Percentiles rank a stretch among this genome's conserved stretches.
These are phyloP conservation scores for Ilex paraguariensis DNA, from an alignment of 305 asterid species.

Conservation along the genomic window DNA sequence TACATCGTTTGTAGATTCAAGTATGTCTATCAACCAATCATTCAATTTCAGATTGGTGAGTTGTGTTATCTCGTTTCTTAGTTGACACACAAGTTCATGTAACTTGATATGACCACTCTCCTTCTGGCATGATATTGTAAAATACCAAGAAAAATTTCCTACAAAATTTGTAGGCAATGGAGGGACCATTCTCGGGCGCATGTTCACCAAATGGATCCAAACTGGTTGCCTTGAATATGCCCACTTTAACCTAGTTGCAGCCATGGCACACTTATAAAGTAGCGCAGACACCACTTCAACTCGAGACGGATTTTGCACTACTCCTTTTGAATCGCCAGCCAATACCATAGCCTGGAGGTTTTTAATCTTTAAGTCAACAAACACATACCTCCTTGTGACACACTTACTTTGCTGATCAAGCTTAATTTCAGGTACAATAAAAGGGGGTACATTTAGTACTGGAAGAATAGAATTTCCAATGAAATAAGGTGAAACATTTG, in stretches of 20 bases:
- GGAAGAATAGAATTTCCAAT: background rate
- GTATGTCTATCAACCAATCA: too few relatives aligned
- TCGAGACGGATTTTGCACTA: slow-evolving; percentile 4
- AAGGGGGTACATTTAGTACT: background rate
- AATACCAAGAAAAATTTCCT: too few relatives aligned
- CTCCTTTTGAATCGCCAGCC: background rate
- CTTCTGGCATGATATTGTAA: too few relatives aligned
- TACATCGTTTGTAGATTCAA: too few relatives aligned
- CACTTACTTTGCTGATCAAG: background rate
- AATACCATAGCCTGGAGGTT: background rate
- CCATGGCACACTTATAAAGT: slow-evolving; percentile 1
- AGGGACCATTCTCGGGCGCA: too few relatives aligned
- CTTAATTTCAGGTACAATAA: background rate
- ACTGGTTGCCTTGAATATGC: too few relatives aligned
- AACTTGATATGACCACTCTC: too few relatives aligned
- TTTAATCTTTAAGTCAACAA: background rate
- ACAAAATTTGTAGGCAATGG: too few relatives aligned
- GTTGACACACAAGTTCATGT: too few relatives aligned
- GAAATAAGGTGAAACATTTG: background rate
- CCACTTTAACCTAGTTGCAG: background rate
- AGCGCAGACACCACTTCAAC: slow-evolving; percentile 9
- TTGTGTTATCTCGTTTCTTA: too few relatives aligned
- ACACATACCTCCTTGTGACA: background rate
- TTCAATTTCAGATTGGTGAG: too few relatives aligned
- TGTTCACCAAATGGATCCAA: too few relatives aligned